Percentiles rank a stretch among this genome's conserved stretches.
phyloP scores from a whole-genome alignment of 176 grass and related monocot species.

The Oryza nivara region DNA sequence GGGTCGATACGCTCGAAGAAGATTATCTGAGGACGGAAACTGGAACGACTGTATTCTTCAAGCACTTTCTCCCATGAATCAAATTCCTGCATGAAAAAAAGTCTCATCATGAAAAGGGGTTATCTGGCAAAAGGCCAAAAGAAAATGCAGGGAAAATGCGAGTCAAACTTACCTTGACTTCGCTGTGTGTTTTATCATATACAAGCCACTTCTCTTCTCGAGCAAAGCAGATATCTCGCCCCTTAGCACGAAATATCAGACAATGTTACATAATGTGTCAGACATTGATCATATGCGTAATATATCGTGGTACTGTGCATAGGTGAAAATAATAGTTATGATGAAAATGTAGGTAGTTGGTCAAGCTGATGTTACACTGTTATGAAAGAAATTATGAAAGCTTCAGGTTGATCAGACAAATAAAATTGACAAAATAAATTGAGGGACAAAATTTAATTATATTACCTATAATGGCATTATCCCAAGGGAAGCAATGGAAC shows the following conservation, averaged over 20 bases:
- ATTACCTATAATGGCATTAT: too few species aligned
- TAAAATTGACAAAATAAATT: too few species aligned
- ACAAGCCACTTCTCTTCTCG: slow-evolving; percentile 1
- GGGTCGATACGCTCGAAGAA: not conserved
- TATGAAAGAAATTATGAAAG: too few species aligned
- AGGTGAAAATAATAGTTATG: not conserved
- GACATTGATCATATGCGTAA: not conserved
- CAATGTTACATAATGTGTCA: not conserved
- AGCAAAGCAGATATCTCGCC: slow-evolving; percentile 1
- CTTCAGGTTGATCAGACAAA: too few species aligned
- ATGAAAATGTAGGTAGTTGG: not conserved
- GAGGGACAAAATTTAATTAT: too few species aligned
- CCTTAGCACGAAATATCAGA: not conserved
- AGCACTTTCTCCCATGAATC: not conserved
- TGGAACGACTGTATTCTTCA: not conserved
- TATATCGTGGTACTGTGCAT: not conserved
- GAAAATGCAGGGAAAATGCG: not conserved
- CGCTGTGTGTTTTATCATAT: not conserved
- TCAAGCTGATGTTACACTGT: too few species aligned
- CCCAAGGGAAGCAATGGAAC: too few species aligned
- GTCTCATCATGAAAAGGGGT: not conserved
- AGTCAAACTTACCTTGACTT: not conserved
- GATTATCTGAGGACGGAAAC: not conserved
- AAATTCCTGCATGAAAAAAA: not conserved
- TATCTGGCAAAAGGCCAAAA: not conserved